These are phyloP conservation scores for Alternaria triticina DNA, from an alignment of 2,329 filamentous ascomycete species.

Conservation along the genomic window DNA sequence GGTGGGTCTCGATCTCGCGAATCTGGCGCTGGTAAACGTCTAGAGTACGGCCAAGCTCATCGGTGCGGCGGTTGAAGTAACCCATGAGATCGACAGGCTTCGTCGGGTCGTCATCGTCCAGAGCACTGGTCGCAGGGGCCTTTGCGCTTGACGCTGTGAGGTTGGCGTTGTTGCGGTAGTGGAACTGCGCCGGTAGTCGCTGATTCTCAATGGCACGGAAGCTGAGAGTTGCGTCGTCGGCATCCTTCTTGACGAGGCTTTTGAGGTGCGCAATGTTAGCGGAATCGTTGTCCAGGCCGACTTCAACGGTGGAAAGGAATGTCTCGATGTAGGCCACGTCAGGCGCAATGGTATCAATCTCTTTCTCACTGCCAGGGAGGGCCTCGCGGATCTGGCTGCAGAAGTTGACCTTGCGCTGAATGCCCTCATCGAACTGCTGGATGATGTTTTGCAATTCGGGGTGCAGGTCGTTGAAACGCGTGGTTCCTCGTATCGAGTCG, in stretches of 20 bases:
- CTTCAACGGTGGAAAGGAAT: conserved; percentile 68
- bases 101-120: conserved; percentile 48
- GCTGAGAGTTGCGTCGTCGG: conserved; percentile 71
- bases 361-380: conserved; percentile 66
- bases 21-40: conserved; percentile 52
- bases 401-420: conserved; percentile 78
- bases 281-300: conserved; percentile 68
- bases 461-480: conserved; percentile 88
- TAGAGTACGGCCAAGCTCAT: conserved; percentile 49
- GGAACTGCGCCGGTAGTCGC: conserved; percentile 70
- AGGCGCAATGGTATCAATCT: conserved; percentile 68
- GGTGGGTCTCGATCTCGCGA: conserved; percentile 56
- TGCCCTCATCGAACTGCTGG: conserved; percentile 76
- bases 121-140: conserved; percentile 30
- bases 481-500: conserved; percentile 80
- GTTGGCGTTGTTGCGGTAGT: conserved; percentile 56
- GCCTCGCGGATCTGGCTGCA: conserved; percentile 76
- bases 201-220: conserved; percentile 78
- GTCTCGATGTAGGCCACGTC: conserved; percentile 69
- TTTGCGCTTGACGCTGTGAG: conserved; percentile 40
- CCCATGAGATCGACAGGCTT: conserved; percentile 53
- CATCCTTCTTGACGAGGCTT: conserved; percentile 67
- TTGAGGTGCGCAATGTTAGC: conserved; percentile 64
- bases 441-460: conserved; percentile 82
- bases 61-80: conserved; percentile 54